Percentiles rank a stretch among this genome's conserved stretches.
These are phyloP conservation scores for Penicillium parvum DNA, from an alignment of 495 filamentous ascomycete species.

Conservation along the genomic window DNA sequence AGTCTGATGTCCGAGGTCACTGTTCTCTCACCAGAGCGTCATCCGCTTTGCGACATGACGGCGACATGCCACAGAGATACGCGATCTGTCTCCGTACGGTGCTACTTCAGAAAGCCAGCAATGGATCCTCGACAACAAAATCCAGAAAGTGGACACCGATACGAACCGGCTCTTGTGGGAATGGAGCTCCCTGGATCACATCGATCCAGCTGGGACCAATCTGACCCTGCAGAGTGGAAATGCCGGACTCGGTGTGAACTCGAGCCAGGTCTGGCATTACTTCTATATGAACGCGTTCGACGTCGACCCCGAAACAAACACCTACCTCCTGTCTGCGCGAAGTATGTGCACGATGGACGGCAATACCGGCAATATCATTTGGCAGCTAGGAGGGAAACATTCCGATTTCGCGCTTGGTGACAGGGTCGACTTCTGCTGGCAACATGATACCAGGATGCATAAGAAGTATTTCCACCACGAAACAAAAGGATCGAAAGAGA, in stretches of 20 bases:
- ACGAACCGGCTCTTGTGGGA: conserved; percentile 27
- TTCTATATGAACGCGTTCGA: conserved; percentile 28
- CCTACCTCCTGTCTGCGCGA: conserved; percentile 50
- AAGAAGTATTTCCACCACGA: conserved; percentile 32
- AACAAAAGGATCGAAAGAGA: conserved; percentile 35
- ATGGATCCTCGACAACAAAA: conserved; percentile 31
- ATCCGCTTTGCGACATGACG: too few species aligned
- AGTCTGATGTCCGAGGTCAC: too few species aligned
- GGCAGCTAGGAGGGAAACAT: conserved; percentile 43
- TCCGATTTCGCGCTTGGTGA: conserved; percentile 23
- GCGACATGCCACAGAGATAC: conserved; percentile 22
- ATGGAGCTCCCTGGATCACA: conserved; percentile 26
- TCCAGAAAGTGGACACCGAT: conserved; percentile 26
- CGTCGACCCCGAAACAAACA: conserved; percentile 29
- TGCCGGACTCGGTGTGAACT: conserved; percentile 37
- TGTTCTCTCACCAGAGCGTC: too few species aligned
- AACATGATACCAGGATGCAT: conserved; percentile 46
- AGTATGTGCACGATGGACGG: conserved; percentile 47
- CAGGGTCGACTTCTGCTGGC: conserved; percentile 43
- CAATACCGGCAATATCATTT: conserved; percentile 46
- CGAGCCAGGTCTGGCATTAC: conserved; percentile 29
- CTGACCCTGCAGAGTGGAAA: conserved; percentile 41
- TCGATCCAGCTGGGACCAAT: conserved; percentile 35
- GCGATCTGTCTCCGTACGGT: conserved; percentile 25
- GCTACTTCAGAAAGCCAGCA: conserved; percentile 16